A percentile compares a stretch with the other conserved stretches of the same genome.
Evolutionary conservation across 495 filamentous ascomycete genomes (phyloP).

Genomic region (Aspergillus nidulans): DNA sequence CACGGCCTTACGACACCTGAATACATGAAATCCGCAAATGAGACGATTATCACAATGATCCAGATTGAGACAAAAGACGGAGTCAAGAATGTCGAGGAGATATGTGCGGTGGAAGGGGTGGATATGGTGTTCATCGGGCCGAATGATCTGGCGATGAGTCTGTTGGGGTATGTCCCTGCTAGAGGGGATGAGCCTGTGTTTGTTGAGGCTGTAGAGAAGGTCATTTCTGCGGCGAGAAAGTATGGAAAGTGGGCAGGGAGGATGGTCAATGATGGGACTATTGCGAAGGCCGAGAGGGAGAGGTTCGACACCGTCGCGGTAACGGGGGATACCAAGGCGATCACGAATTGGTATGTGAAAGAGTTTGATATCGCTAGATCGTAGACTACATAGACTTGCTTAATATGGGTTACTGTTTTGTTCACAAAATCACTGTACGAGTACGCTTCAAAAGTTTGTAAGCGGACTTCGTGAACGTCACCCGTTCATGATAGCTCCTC

Average conservation of each 20-base stretch:
- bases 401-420: background rate
- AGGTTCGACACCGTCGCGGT: slow-evolving; percentile 34
- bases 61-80: slow-evolving; percentile 46
- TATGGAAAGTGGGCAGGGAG: slow-evolving; percentile 34
- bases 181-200: slow-evolving; percentile 32
- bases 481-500: no score
- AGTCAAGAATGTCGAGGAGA: slow-evolving; percentile 45
- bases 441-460: no score
- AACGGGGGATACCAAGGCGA: slow-evolving; percentile 31
- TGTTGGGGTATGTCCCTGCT: slow-evolving; percentile 28
- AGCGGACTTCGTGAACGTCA: no score
- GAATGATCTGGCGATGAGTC: slow-evolving; percentile 35
- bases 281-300: slow-evolving; percentile 22
- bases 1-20: slow-evolving; percentile 34
- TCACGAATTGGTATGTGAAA: slow-evolving; percentile 35
- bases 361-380: slow-evolving; percentile 30
- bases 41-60: slow-evolving; percentile 32
- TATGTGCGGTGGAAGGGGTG: slow-evolving; percentile 25
- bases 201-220: slow-evolving; percentile 28
- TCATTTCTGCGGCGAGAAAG: slow-evolving; percentile 26
- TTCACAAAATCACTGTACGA: no score
- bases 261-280: slow-evolving; percentile 28
- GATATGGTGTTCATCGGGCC: slow-evolving; percentile 68
- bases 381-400: no score
- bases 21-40: slow-evolving; percentile 24